These are phyloP conservation scores for Lagenaria siceraria DNA, from an alignment of 306 rosid genomes.

Conservation along the genomic window DNA sequence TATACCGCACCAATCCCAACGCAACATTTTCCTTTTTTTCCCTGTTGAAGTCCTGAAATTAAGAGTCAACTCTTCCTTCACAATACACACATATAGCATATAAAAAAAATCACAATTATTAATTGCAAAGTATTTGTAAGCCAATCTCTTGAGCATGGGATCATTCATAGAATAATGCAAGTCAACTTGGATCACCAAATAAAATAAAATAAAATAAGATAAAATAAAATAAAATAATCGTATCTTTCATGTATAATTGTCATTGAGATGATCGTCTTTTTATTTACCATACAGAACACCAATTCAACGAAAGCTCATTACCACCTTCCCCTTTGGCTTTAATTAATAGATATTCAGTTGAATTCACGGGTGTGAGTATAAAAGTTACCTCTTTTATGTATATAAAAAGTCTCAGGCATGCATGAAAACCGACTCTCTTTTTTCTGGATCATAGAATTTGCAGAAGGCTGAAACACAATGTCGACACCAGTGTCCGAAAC, in stretches of 20 bases:
- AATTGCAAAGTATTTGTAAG: background rate
- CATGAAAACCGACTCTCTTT: background rate
- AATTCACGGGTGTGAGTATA: conserved; percentile 1
- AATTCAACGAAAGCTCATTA: conserved; percentile 13
- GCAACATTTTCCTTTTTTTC: background rate
- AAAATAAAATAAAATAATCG: background rate
- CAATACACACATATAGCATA: background rate
- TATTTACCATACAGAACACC: background rate
- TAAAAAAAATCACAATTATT: background rate
- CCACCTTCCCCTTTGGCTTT: conserved; percentile 1
- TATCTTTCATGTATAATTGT: background rate
- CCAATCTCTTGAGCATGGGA: background rate
- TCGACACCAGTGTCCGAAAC: conserved; percentile 12
- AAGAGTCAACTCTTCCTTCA: background rate
- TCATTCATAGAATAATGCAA: background rate
- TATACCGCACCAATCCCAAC: background rate
- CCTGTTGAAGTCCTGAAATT: background rate
- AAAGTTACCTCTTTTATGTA: background rate
- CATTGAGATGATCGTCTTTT: background rate
- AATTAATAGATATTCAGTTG: background rate
- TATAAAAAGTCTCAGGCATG: conserved; percentile 4
- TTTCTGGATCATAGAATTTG: background rate
- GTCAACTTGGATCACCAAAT: background rate
- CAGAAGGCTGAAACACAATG: conserved; percentile 1
- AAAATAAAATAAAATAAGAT: background rate